These are phyloP conservation scores for Salix suchowensis DNA, from an alignment of 345 rosid species.

Conservation along the genomic window DNA sequence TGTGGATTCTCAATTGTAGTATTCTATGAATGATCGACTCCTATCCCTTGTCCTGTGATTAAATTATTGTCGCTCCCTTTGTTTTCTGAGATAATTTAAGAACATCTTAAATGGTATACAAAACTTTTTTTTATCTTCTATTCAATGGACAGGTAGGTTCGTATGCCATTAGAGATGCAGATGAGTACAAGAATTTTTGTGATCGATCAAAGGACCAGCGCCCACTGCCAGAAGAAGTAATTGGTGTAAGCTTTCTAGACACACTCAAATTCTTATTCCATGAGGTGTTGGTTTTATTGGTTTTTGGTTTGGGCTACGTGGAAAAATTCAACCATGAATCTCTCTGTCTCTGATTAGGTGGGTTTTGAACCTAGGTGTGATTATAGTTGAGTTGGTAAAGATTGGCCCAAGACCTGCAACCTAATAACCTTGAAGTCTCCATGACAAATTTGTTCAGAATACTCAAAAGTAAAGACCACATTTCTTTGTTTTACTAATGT, in stretches of 20 bases:
- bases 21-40: background rate
- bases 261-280: background rate
- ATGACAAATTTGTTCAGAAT: background rate
- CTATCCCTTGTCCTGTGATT: background rate
- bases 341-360: background rate
- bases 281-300: background rate
- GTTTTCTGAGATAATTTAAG: background rate
- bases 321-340: background rate
- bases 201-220: slow-evolving; percentile 84
- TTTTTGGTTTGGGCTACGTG: background rate
- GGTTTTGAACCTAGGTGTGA: background rate
- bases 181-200: slow-evolving; percentile 84
- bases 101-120: background rate
- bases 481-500: too few species aligned
- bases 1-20: background rate
- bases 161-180: slow-evolving; percentile 76
- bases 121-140: background rate
- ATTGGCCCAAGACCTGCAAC: background rate
- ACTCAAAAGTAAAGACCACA: background rate
- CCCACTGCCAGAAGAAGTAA: slow-evolving; percentile 80
- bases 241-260: slow-evolving; percentile 54
- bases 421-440: background rate
- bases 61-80: background rate
- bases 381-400: background rate
- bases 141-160: slow-evolving; percentile 52